Evolutionary conservation across 192 early-diverging fungal species (phyloP).

Genomic region (Entomortierella parvispora): DNA sequence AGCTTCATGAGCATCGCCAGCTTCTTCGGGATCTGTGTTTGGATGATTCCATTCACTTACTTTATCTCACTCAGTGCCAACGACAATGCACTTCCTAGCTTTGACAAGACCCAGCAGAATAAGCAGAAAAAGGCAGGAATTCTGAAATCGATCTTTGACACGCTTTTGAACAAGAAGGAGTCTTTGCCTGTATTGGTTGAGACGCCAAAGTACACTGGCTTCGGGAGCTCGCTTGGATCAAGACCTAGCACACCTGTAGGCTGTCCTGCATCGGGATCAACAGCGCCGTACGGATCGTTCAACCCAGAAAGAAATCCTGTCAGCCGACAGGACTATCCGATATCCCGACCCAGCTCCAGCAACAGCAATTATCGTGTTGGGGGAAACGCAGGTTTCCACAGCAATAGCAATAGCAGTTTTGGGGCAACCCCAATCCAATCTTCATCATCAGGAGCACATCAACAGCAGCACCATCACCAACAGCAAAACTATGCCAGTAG

Average conservation of each 20-base stretch:
- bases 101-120: slow-evolving; percentile 44
- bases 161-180: slow-evolving; percentile 39
- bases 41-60: slow-evolving; percentile 92
- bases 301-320: slow-evolving; percentile 32
- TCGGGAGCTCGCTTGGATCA: slow-evolving; percentile 22
- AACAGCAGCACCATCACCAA: neutral
- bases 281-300: slow-evolving; percentile 11
- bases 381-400: slow-evolving; percentile 5
- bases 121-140: slow-evolving; percentile 48
- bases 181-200: slow-evolving; percentile 23
- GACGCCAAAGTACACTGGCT: slow-evolving; percentile 37
- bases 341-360: slow-evolving; percentile 35
- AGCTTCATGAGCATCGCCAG: slow-evolving; percentile 85
- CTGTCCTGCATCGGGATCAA: neutral
- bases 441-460: slow-evolving; percentile 10
- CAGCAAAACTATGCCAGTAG: slow-evolving; percentile 31
- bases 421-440: neutral
- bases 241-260: neutral
- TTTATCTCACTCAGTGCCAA: slow-evolving; percentile 95
- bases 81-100: slow-evolving; percentile 82
- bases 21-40: slow-evolving; percentile 95
- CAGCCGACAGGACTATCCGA: slow-evolving; percentile 16
- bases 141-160: slow-evolving; percentile 35
- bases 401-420: neutral
- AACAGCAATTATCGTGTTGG: slow-evolving; percentile 28